A percentile compares a stretch with the other conserved stretches of the same genome.
These are phyloP conservation scores for Lentinus tigrinus DNA, from an alignment of 768 basidiomycete genomes.

Conservation along the genomic window DNA sequence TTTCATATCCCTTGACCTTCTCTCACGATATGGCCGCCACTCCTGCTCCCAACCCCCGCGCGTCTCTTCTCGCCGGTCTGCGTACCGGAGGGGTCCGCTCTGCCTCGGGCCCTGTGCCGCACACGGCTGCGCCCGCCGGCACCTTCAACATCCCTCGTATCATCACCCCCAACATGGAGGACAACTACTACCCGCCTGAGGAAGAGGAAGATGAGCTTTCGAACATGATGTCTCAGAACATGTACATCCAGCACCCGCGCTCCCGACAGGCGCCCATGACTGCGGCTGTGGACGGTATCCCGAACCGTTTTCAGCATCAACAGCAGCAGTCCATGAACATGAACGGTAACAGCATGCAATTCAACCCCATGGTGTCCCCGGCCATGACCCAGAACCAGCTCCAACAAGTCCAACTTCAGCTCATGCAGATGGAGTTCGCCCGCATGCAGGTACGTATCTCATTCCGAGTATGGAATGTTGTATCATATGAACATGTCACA, in stretches of 20 bases:
- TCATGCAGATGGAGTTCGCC: conserved; percentile 82
- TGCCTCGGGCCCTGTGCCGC: conserved; percentile 56
- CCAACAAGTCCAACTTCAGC: conserved; percentile 76
- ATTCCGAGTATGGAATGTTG: background rate
- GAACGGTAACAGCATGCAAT: conserved; percentile 46
- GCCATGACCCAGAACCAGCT: conserved; percentile 50
- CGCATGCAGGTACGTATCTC: conserved; percentile 65
- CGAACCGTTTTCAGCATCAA: conserved; percentile 58
- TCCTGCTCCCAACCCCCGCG: conserved; percentile 53
- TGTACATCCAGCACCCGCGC: conserved; percentile 45
- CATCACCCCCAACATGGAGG: conserved; percentile 40
- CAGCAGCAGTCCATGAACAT: conserved; percentile 54
- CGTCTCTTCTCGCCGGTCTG: conserved; percentile 84
- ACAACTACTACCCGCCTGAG: conserved; percentile 48
- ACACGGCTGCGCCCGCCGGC: conserved; percentile 63
- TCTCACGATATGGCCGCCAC: conserved; percentile 41
- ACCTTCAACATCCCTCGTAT: conserved; percentile 67
- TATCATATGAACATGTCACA: background rate
- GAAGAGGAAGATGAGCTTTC: conserved; percentile 63
- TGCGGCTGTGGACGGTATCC: conserved; percentile 67
- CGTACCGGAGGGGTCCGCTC: conserved; percentile 89
- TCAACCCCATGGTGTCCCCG: conserved; percentile 39
- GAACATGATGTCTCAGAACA: conserved; percentile 52
- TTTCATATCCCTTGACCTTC: conserved; percentile 17
- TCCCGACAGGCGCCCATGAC: conserved; percentile 55